Evolutionary conservation across 352 stramenopile genomes (phyloP).

Genomic region (Albugo laibachii): DNA sequence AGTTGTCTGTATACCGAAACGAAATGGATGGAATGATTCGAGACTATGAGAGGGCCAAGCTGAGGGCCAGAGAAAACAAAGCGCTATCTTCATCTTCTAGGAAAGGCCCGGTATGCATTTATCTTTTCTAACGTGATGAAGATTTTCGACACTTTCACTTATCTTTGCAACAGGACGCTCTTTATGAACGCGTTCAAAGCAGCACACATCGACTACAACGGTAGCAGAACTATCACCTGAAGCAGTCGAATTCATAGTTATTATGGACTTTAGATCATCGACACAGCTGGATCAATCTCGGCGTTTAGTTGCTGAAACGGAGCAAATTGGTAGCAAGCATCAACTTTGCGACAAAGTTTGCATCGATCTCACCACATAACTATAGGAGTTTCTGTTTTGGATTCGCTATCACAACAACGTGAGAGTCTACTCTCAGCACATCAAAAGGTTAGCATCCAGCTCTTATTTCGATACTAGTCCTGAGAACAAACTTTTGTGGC

Average conservation of each 20-base stretch:
- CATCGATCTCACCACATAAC: background rate
- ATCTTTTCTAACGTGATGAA: too few species aligned
- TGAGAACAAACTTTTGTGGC: background rate
- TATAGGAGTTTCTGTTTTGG: slow-evolving; percentile 33
- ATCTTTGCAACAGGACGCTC: slow-evolving; percentile 17
- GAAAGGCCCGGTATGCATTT: background rate
- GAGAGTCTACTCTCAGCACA: slow-evolving; percentile 45
- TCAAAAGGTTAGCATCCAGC: slow-evolving; percentile 18
- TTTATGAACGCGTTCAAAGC: slow-evolving; percentile 43
- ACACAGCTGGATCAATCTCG: slow-evolving; percentile 41
- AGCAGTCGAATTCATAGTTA: background rate
- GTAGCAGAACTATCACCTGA: slow-evolving; percentile 5
- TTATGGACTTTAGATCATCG: slow-evolving; percentile 18
- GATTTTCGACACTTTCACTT: too few species aligned
- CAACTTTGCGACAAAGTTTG: background rate
- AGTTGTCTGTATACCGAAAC: slow-evolving; percentile 52
- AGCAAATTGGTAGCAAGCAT: slow-evolving; percentile 17
- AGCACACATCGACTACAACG: slow-evolving; percentile 43
- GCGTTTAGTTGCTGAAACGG: slow-evolving; percentile 38
- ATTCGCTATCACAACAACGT: slow-evolving; percentile 43
- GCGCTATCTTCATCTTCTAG: slow-evolving; percentile 1
- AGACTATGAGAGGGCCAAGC: slow-evolving; percentile 43
- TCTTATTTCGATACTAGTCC: background rate
- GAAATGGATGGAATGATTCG: slow-evolving; percentile 44
- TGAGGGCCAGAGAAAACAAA: slow-evolving; percentile 33